A percentile compares a stretch with the other conserved stretches of the same genome.
Conservation (phyloP, 148 eudicot genomes). For the Persicaria maculosa region DNA sequence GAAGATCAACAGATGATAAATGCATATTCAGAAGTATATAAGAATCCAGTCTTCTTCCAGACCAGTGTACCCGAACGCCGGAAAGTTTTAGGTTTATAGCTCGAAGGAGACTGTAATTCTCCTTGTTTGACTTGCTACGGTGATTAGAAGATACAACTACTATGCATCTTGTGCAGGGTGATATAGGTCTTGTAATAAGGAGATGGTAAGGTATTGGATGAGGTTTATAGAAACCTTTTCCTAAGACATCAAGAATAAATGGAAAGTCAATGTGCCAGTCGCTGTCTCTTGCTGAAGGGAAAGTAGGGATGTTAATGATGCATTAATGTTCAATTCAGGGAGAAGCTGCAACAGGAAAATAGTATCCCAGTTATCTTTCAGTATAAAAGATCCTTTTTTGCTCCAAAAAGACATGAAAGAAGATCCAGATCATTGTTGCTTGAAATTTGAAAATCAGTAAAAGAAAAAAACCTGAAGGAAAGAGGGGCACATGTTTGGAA, state of each 20-base stretch:
- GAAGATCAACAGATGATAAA: background rate
- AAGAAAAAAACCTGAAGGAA: background rate
- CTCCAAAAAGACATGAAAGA: background rate
- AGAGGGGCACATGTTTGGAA: background rate
- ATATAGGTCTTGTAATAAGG: background rate
- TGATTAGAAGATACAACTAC: background rate
- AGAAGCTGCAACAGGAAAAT: background rate
- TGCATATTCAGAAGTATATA: background rate
- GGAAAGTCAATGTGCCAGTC: no score
- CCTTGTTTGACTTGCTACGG: background rate
- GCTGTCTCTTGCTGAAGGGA: no score
- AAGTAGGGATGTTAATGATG: no score
- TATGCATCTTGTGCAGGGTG: background rate
- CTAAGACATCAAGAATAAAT: no score
- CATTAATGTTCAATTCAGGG: no score
- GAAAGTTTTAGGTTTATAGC: background rate
- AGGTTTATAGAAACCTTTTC: background rate
- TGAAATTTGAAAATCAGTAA: background rate
- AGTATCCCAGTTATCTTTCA: background rate
- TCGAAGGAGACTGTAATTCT: background rate
- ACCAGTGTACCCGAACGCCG: background rate
- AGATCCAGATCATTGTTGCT: background rate
- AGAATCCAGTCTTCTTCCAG: background rate
- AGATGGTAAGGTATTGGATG: background rate
- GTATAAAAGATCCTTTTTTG: background rate